A percentile compares a stretch with the other conserved stretches of the same genome.
phyloP scores from a whole-genome alignment of 805 yeast genomes.

The Monosporozyma aquatica region DNA sequence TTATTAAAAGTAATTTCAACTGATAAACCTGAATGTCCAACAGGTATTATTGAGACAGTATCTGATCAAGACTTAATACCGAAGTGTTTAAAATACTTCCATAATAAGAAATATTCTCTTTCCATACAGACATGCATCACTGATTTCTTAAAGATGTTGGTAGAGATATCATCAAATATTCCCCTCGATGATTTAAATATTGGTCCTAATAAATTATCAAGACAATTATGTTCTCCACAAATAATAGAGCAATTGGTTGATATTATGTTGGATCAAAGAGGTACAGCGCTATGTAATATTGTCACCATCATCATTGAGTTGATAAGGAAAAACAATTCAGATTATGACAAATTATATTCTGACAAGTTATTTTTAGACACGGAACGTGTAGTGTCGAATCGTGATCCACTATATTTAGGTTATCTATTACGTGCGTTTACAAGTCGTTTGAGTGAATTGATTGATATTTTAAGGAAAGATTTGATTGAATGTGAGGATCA shows the following conservation, averaged over 20 bases:
- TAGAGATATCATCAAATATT: conserved; percentile 90
- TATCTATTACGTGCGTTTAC: conserved; percentile 68
- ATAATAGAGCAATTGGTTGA: conserved; percentile 54
- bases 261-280: conserved; percentile 58
- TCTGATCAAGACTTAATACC: conserved; percentile 66
- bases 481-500: conserved; percentile 5
- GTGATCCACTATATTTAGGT: conserved; percentile 90
- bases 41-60: conserved; percentile 76
- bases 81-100: conserved; percentile 54
- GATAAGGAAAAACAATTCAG: conserved; percentile 91
- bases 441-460: conserved; percentile 36
- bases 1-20: conserved; percentile 81
- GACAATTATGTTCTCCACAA: conserved; percentile 70
- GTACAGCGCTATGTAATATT: conserved; percentile 79
- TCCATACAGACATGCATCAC: conserved; percentile 85
- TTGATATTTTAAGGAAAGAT: conserved; percentile 10
- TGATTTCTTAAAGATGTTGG: conserved; percentile 86
- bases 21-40: conserved; percentile 79
- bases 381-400: conserved; percentile 53
- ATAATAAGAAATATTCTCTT: conserved; percentile 46
- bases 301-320: conserved; percentile 90
- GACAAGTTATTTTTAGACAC: neutral
- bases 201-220: conserved; percentile 86
- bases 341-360: conserved; percentile 72
- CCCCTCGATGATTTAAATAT: conserved; percentile 70